phyloP scores from a whole-genome alignment of 75 land plant species.

The Cupressus sempervirens region DNA sequence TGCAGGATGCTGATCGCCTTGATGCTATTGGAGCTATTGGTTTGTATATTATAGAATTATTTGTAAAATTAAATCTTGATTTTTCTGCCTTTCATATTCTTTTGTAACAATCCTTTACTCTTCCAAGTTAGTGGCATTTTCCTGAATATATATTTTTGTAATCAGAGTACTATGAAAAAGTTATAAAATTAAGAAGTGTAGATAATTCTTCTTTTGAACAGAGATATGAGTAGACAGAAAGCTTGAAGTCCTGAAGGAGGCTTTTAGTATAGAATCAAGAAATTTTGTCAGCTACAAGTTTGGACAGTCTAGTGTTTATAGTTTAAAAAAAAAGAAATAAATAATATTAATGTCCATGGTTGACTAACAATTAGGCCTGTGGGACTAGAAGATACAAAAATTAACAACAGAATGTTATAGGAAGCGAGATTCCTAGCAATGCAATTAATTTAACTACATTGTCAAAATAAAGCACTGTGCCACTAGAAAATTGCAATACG shows the following conservation, averaged over 20 bases:
- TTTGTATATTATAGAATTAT: constrained; percentile 14
- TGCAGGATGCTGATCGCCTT: constrained; percentile 98
- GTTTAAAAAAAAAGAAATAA: neutral
- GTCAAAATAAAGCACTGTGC: too few relatives aligned
- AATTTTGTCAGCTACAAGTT: neutral
- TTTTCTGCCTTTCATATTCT: constrained; percentile 5
- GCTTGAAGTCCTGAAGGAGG: neutral
- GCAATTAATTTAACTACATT: too few relatives aligned
- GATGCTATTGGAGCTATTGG: constrained; percentile 99
- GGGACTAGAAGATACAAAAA: too few relatives aligned
- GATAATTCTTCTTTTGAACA: neutral
- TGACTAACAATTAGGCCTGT: too few relatives aligned
- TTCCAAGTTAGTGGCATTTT: neutral
- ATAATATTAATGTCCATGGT: too few relatives aligned
- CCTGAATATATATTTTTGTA: neutral
- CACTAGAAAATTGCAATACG: too few relatives aligned
- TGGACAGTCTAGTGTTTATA: neutral
- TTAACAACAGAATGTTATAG: too few relatives aligned
- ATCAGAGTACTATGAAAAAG: neutral
- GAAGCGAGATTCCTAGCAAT: too few relatives aligned
- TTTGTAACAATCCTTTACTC: neutral
- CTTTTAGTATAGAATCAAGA: neutral
- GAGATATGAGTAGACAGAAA: neutral
- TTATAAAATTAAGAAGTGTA: neutral
- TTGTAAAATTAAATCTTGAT: constrained; percentile 4